These are phyloP conservation scores for Strombidium stylifer DNA, from an alignment of 73 alveolate species.

Conservation along the genomic window DNA sequence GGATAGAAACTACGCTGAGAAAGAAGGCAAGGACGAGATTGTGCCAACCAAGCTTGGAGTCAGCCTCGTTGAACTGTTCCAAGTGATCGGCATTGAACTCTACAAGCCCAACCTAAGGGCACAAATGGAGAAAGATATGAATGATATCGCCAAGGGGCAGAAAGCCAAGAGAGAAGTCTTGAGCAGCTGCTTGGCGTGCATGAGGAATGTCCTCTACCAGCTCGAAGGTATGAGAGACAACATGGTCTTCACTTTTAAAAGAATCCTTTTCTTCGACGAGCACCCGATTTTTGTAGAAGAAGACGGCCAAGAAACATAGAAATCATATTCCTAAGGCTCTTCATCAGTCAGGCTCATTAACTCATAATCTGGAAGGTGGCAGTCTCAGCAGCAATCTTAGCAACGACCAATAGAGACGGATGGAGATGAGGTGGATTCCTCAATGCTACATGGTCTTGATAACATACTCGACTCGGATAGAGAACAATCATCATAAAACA, in stretches of 20 bases:
- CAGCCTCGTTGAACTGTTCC: slow-evolving; percentile 86
- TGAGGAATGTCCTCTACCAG: slow-evolving; percentile 61
- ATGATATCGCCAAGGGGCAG: slow-evolving; percentile 80
- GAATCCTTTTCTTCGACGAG: background rate
- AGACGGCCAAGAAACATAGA: background rate
- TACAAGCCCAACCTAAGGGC: slow-evolving; percentile 91
- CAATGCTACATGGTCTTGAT: too few species aligned
- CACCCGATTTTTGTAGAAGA: background rate
- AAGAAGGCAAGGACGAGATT: slow-evolving; percentile 77
- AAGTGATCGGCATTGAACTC: slow-evolving; percentile 78
- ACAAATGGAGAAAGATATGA: slow-evolving; percentile 89
- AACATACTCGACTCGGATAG: too few species aligned
- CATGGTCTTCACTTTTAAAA: slow-evolving; percentile 7
- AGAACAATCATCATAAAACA: too few species aligned
- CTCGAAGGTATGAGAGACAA: slow-evolving; percentile 38
- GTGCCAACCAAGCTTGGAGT: slow-evolving; percentile 94
- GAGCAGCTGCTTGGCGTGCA: slow-evolving; percentile 61
- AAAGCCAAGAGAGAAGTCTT: slow-evolving; percentile 67
- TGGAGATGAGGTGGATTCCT: too few species aligned
- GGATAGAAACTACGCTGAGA: slow-evolving; percentile 91
- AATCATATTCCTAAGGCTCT: background rate
- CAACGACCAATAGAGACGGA: too few species aligned
- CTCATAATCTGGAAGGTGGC: too few species aligned
- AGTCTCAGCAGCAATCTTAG: too few species aligned
- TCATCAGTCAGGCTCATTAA: background rate